Base-by-base conservation (phyloP, 768 basidiomycete genomes). In the Russula abietina region DNA sequence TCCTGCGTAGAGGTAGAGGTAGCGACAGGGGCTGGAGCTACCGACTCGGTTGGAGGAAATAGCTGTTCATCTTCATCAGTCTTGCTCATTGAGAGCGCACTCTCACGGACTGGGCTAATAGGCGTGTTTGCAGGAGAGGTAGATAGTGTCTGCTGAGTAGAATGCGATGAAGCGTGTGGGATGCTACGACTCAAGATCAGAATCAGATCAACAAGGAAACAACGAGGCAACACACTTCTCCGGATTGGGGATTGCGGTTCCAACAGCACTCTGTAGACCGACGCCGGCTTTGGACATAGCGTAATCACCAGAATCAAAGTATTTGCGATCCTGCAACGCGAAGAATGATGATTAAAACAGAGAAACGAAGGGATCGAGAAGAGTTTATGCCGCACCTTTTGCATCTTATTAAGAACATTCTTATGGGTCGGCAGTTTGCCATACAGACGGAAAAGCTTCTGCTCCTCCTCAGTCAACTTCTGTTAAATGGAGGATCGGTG, bases 231-330 rank as follows among this genome's bases (percentile, higher is more conserved):
- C 91, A 65, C 71, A 96, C 94, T 91, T 92, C 76, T 98, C 92
- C 32, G 97, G 95, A 74, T 91, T 94, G n/a, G 97, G 96, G 68
- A 98, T 98, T 39, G 93, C 91, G 10, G 95, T 98, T 32, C 97
- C 97, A 59, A 98, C 93, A 3, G 85, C 81, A 66, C 81, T 90
- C 73, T 92, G 91, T 53, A 91, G 87, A n/a, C 88, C 81, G 52
- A 89, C 87, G 30, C 97, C 90, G 3, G 97, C 97, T 75, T 98
- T 98, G 55, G 93, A 93, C 68, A 99, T 80, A 33, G 95, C 95
- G 71, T 98, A 98, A 74, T 99, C 97, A 61, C 97, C 97, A 60
- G 96, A 98, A 77, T 98, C 97, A 74, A 99, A 99, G 78, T 93
- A 99, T 76, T 98, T 98, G 71, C 97, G 91, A 72, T 99, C 96